Conservation (phyloP, 2,329 filamentous ascomycete species). For the Colletotrichum phormii region DNA sequence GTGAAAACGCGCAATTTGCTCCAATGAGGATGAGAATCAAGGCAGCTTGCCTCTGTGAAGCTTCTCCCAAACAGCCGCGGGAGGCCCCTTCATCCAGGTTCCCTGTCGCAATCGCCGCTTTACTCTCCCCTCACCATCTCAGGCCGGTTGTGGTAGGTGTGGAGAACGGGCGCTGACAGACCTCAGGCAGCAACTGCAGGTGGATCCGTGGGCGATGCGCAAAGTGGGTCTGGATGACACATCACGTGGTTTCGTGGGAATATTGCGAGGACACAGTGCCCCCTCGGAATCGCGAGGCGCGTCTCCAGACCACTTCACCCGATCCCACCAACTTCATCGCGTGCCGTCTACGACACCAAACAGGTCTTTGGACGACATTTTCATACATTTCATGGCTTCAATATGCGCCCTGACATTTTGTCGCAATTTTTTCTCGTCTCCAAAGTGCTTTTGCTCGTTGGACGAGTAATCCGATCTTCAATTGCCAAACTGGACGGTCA, state of each 20-base stretch:
- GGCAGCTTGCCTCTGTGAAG: neutral
- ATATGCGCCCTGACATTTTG: constrained; percentile 38
- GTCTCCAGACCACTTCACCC: constrained; percentile 55
- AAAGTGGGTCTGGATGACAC: neutral
- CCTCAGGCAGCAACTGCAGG: constrained; percentile 26
- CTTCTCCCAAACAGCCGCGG: constrained; percentile 1
- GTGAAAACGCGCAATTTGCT: neutral
- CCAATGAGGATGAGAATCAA: neutral
- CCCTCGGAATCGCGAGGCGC: constrained; percentile 48
- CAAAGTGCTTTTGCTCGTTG: constrained; percentile 30
- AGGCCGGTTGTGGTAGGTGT: neutral
- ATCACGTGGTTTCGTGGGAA: constrained; percentile 59
- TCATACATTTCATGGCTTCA: constrained; percentile 28
- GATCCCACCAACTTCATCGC: constrained; percentile 45
- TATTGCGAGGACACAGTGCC: constrained; percentile 50
- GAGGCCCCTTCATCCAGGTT: constrained; percentile 1
- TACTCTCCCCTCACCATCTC: constrained; percentile 3
- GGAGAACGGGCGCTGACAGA: constrained; percentile 7
- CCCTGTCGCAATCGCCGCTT: constrained; percentile 18
- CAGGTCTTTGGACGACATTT: constrained; percentile 31
- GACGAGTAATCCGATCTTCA: constrained; percentile 12
- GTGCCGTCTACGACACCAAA: constrained; percentile 44
- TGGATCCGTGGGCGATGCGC: neutral
- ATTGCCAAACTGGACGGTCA: constrained; percentile 9
- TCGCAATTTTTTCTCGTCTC: constrained; percentile 28